Evolutionary conservation across 352 stramenopile species (phyloP).

Genomic region (Phytophthora rubi): DNA sequence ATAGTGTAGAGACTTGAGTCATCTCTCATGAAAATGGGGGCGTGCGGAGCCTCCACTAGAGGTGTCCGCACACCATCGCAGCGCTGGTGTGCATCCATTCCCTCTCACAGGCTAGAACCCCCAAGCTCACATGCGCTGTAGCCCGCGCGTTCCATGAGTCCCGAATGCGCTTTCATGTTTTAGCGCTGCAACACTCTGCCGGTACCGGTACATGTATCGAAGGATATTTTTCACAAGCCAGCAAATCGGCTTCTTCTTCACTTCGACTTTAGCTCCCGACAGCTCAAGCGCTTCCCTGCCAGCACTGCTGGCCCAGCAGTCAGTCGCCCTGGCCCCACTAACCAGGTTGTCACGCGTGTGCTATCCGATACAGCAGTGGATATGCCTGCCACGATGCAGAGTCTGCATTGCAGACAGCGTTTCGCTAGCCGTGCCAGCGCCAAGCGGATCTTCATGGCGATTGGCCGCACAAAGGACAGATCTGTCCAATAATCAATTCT

Average conservation of each 20-base stretch:
- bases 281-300: not conserved
- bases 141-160: not conserved
- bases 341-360: not conserved
- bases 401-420: not conserved
- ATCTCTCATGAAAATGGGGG: no score
- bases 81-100: not conserved
- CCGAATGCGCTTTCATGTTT: no score
- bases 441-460: not conserved
- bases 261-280: not conserved
- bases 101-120: not conserved
- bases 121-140: no score
- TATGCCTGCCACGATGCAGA: no score
- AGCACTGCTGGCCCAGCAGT: no score
- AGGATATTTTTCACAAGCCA: not conserved
- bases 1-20: no score
- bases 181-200: no score
- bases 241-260: not conserved
- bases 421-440: not conserved
- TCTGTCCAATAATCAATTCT: not conserved
- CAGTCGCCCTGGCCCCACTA: not conserved
- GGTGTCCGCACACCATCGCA: no score
- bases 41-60: no score
- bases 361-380: no score
- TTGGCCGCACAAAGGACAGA: not conserved
- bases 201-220: no score